Evolutionary conservation across 1,139 yeast species (phyloP), one percentile per base, ranked within the genome.

Genomic region (Yamadazyma oceani): DNA sequence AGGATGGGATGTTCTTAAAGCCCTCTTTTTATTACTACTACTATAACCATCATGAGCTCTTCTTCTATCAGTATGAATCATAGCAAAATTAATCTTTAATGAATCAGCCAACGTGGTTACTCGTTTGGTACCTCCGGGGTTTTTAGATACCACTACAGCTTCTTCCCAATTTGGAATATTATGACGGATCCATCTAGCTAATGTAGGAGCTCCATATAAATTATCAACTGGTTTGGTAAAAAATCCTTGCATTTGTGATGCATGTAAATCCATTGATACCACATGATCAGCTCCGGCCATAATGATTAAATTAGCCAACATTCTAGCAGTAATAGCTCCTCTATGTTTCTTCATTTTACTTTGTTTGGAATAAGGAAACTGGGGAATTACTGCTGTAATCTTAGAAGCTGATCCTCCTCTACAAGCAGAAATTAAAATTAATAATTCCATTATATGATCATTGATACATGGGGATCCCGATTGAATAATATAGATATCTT

Each of bases 281-380:
- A 92, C 95, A 66, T 92, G 99, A 64, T 94, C 98, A 16, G 97
- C 98, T 47, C 99, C 99, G 1, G 99, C 97, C 95, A 92, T 92
- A 39, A 90, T 82, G 49, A 94, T 72, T 55, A 94, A 68, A 53
- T 92, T 92, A 42, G 99, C 97, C 59, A 94, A 75, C 98, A 94
- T 90, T 59, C 97, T 78, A n/a, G 98, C 98, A 4, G 98, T 90
- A 53, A 94, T 94, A 25, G 98, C 97, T 40, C 98, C 98, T 64
- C 98, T 78, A 58, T 92, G 97, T 62, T 88, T 92, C 69, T 90
- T 92, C 98, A 92, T 94, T 68, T 92, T 92, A 47, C 92, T 82
- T 64, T 94, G 98, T 62, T 92, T 94, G 17, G 97, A 88, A 66
- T 94, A 94, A 19, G 98, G 98, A 60, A 90, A 94, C 62, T 89